Percentiles rank a stretch among this genome's conserved stretches.
These are phyloP conservation scores for Melanomma pulvis-pyrius DNA, from an alignment of 495 filamentous ascomycete species.

Conservation along the genomic window DNA sequence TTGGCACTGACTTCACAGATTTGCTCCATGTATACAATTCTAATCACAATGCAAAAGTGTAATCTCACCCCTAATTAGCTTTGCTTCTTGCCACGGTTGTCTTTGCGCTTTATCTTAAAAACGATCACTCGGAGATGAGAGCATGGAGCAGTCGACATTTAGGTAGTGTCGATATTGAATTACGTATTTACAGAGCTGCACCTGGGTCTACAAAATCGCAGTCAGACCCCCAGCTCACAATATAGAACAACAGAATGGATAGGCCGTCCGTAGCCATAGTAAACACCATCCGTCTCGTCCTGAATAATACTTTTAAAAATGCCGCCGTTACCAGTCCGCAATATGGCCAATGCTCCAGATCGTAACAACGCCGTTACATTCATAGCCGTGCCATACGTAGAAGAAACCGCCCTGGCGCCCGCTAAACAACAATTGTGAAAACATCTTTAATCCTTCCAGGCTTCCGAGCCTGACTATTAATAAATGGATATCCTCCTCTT, in stretches of 20 bases:
- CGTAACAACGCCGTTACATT: background rate
- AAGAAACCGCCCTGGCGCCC: constrained; percentile 11
- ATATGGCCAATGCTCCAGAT: background rate
- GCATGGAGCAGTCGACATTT: too few species aligned
- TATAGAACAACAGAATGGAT: constrained; percentile 7
- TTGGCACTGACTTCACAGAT: too few species aligned
- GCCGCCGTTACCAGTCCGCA: background rate
- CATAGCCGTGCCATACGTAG: background rate
- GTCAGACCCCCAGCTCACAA: background rate
- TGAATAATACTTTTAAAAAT: constrained; percentile 19
- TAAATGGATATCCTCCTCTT: background rate
- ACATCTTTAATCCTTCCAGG: background rate
- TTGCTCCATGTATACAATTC: too few species aligned
- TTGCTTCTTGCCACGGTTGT: too few species aligned
- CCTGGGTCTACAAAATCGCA: constrained; percentile 6
- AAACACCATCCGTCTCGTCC: background rate
- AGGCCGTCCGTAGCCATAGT: background rate
- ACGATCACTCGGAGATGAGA: too few species aligned
- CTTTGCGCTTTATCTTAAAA: too few species aligned
- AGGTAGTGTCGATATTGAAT: background rate
- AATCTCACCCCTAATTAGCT: too few species aligned
- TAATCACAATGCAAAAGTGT: too few species aligned
- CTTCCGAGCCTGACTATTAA: background rate
- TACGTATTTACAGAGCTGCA: constrained; percentile 25
- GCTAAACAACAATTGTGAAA: constrained; percentile 22